Conservation (phyloP, 1,284 basidiomycete species). For the Leccinum pachyderme region DNA sequence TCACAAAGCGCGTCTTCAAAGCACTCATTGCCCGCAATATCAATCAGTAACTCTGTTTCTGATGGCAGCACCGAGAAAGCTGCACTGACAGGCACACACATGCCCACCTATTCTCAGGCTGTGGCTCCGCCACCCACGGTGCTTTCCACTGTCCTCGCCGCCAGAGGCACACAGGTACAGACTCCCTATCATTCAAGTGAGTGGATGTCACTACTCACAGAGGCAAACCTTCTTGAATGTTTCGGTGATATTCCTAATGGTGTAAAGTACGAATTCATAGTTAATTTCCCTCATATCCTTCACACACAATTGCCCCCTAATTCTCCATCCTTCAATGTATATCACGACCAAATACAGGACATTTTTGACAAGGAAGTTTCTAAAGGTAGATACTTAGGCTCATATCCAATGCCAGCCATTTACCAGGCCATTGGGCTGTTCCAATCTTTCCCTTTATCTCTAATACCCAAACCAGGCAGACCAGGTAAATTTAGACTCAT, state of each 20-base stretch:
- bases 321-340: not conserved
- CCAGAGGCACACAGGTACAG: not conserved
- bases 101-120: not conserved
- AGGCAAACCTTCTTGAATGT: no score
- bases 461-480: no score
- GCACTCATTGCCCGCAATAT: not conserved
- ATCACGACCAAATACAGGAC: not conserved
- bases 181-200: slow-evolving; percentile 30
- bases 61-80: no score
- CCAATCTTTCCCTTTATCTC: no score
- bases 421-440: no score
- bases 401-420: no score
- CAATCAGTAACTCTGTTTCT: not conserved
- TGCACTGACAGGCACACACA: not conserved
- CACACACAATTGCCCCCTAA: not conserved
- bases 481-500: no score
- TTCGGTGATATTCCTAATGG: not conserved
- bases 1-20: no score
- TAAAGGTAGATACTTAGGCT: no score
- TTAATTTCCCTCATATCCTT: not conserved
- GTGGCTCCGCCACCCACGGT: no score
- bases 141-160: slow-evolving; percentile 16
- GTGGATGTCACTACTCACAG: no score
- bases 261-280: not conserved
- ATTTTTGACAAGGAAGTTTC: no score